Percentiles rank a stretch among this genome's conserved stretches.
Evolutionary conservation across 805 yeast species (phyloP).

Genomic region (Starmerella bombi): DNA sequence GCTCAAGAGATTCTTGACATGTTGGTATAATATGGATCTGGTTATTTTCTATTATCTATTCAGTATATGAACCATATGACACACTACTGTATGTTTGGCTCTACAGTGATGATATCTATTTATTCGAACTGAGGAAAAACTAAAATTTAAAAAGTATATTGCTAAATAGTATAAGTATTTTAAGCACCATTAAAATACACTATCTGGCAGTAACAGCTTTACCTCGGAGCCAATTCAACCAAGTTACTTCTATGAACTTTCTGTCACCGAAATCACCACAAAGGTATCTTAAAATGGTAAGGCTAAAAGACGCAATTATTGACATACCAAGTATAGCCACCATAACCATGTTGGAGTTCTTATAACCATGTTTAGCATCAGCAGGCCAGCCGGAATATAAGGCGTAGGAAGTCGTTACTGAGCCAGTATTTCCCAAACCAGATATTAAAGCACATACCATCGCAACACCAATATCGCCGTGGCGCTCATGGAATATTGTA

Average conservation of each 20-base stretch:
- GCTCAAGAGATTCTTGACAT: constrained; percentile 4
- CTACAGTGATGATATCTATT: background rate
- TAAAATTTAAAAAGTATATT: no score
- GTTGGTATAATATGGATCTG: background rate
- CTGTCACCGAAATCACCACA: constrained; percentile 28
- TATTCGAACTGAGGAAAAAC: background rate
- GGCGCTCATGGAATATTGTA: constrained; percentile 52
- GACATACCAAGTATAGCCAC: constrained; percentile 64
- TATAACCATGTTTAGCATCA: constrained; percentile 47
- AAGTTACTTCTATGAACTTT: constrained; percentile 16
- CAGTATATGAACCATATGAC: background rate
- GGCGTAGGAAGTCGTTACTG: constrained; percentile 77
- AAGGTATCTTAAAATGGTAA: constrained; percentile 25
- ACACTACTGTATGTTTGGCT: no score
- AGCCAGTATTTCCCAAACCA: constrained; percentile 78
- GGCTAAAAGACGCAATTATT: constrained; percentile 38
- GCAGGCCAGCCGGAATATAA: constrained; percentile 79
- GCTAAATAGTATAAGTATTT: background rate
- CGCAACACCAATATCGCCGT: constrained; percentile 78
- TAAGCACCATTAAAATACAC: background rate
- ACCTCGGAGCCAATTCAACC: constrained; percentile 14
- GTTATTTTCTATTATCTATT: background rate
- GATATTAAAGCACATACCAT: constrained; percentile 71
- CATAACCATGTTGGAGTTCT: constrained; percentile 71
- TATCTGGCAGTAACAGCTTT: background rate